Evolutionary conservation across 2,329 filamentous ascomycete genomes (phyloP).

Genomic region (Arthrobotrys megalospora): DNA sequence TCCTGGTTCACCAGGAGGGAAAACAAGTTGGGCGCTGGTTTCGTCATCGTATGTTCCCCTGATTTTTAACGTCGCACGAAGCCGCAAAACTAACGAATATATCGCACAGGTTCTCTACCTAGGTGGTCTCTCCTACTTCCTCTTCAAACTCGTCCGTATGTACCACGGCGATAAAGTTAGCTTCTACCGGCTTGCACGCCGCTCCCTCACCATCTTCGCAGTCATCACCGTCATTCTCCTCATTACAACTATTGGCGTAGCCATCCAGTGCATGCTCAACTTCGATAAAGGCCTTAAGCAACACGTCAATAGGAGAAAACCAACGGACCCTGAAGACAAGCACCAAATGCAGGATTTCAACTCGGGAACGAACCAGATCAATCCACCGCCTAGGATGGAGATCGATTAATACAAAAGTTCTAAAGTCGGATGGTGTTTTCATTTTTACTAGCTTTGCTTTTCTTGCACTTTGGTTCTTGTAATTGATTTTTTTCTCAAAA

Average conservation of each 20-base stretch:
- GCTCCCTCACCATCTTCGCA: slow-evolving; percentile 79
- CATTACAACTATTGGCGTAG: slow-evolving; percentile 88
- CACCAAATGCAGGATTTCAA: slow-evolving; percentile 70
- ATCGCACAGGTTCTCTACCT: slow-evolving; percentile 80
- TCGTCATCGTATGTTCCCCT: slow-evolving; percentile 75
- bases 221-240: slow-evolving; percentile 92
- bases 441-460: slow-evolving; percentile 38
- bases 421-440: slow-evolving; percentile 15
- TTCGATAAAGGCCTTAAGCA: slow-evolving; percentile 91
- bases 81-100: slow-evolving; percentile 45
- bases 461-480: slow-evolving; percentile 27
- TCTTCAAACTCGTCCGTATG: slow-evolving; percentile 98
- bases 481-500: slow-evolving; percentile 35
- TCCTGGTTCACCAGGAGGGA: slow-evolving; percentile 89
- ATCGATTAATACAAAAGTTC: slow-evolving; percentile 68
- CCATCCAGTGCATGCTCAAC: slow-evolving; percentile 88
- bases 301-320: slow-evolving; percentile 78
- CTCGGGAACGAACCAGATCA: slow-evolving; percentile 68
- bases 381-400: slow-evolving; percentile 70
- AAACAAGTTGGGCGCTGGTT: slow-evolving; percentile 81
- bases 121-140: slow-evolving; percentile 91
- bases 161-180: slow-evolving; percentile 76
- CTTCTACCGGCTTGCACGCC: slow-evolving; percentile 83
- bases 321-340: slow-evolving; percentile 71
- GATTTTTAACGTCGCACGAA: background rate